Evolutionary conservation across 2,329 filamentous ascomycete species (phyloP).

Genomic region (Albophoma yamanashiensis): DNA sequence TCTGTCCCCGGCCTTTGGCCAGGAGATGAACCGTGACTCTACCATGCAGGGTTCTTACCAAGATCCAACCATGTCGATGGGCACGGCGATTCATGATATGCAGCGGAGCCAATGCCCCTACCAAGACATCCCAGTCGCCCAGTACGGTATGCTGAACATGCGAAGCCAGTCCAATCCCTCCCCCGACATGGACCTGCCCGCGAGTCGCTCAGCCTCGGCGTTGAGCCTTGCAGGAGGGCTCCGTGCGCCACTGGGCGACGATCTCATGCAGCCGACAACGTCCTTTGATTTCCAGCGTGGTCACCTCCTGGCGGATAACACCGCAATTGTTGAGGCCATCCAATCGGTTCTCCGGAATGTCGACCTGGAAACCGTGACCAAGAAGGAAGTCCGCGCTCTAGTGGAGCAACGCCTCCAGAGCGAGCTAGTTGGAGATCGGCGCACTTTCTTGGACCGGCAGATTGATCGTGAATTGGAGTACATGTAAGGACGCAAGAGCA

Average conservation of each 20-base stretch:
- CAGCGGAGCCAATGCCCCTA: conserved; percentile 45
- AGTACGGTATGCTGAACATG: conserved; percentile 52
- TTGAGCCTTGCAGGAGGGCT: conserved; percentile 37
- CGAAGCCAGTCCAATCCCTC: conserved; percentile 37
- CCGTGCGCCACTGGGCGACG: conserved; percentile 32
- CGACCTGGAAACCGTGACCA: conserved; percentile 89
- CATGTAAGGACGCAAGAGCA: conserved; percentile 55
- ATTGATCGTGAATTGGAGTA: conserved; percentile 90
- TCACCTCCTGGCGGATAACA: conserved; percentile 62
- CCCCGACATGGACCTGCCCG: conserved; percentile 24
- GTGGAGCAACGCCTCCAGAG: conserved; percentile 91
- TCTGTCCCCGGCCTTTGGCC: conserved; percentile 63
- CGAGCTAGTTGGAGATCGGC: conserved; percentile 75
- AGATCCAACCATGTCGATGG: conserved; percentile 41
- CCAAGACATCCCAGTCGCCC: conserved; percentile 40
- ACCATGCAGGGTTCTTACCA: conserved; percentile 34
- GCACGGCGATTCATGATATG: conserved; percentile 32
- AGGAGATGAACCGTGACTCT: conserved; percentile 33
- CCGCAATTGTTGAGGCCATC: conserved; percentile 76
- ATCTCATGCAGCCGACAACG: conserved; percentile 36
- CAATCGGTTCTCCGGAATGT: conserved; percentile 75
- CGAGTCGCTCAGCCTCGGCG: conserved; percentile 29
- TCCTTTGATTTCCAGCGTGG: conserved; percentile 53
- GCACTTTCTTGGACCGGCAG: conserved; percentile 80
- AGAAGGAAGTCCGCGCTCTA: conserved; percentile 88